phyloP scores from a whole-genome alignment of 352 stramenopile genomes.

The Sclerospora graminicola region DNA sequence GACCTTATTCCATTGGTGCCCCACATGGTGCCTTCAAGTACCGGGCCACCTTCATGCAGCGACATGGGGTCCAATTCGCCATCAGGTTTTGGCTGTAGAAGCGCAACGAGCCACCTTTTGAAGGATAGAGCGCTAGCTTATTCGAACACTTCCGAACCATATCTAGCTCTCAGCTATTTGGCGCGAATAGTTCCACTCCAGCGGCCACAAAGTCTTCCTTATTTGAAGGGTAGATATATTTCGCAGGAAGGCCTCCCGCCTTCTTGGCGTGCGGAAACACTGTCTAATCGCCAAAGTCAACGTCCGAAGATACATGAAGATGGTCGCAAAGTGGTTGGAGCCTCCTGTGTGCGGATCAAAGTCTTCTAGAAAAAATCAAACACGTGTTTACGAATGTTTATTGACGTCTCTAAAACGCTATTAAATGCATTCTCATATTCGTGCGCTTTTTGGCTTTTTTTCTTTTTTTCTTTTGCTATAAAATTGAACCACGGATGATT shows the following conservation, averaged over 20 bases:
- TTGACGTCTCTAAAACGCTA: constrained; percentile 54
- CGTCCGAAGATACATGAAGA: constrained; percentile 83
- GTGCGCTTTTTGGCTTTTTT: constrained; percentile 61
- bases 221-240: constrained; percentile 43
- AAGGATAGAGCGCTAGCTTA: constrained; percentile 67
- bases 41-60: constrained; percentile 91
- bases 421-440: constrained; percentile 86
- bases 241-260: constrained; percentile 46
- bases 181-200: constrained; percentile 49
- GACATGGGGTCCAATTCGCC: constrained; percentile 81
- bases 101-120: constrained; percentile 89
- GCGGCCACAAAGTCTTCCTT: constrained; percentile 29
- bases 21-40: constrained; percentile 92
- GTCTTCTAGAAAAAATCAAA: constrained; percentile 87
- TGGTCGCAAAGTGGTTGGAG: constrained; percentile 76
- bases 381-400: constrained; percentile 73
- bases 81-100: constrained; percentile 97
- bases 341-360: constrained; percentile 65
- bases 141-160: constrained; percentile 73
- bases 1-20: constrained; percentile 93
- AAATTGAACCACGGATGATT: constrained; percentile 45
- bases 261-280: constrained; percentile 73
- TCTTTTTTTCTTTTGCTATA: constrained; percentile 56
- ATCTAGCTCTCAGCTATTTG: constrained; percentile 54
- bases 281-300: constrained; percentile 68